A percentile compares a stretch with the other conserved stretches of the same genome.
Evolutionary conservation across 257 asterid species (phyloP).

Genomic region (Nicotiana paniculata): DNA sequence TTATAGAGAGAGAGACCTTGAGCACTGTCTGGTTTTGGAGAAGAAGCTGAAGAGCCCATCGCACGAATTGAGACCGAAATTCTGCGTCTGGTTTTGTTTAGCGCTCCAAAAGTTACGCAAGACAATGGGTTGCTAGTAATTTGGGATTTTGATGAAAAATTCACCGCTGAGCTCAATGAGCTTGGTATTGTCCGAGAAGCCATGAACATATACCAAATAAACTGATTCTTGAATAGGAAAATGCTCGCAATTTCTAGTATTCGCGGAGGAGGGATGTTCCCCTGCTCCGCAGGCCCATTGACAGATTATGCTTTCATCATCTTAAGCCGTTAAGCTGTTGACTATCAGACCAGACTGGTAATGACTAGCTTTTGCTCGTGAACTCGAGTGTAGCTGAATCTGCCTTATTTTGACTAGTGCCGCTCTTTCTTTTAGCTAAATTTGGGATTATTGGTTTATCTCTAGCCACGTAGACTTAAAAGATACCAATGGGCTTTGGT

Average conservation of each 20-base stretch:
- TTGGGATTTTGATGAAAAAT: constrained; percentile 33
- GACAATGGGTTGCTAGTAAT: constrained; percentile 5
- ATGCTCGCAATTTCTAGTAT: background rate
- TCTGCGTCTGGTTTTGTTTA: background rate
- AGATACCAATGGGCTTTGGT: background rate
- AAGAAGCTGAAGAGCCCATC: constrained; percentile 81
- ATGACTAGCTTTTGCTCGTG: background rate
- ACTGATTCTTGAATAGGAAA: background rate
- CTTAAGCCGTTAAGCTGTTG: background rate
- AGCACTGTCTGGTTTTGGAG: constrained; percentile 52
- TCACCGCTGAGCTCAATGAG: constrained; percentile 17
- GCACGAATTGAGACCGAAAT: constrained; percentile 38
- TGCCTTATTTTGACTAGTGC: constrained; percentile 12
- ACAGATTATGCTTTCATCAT: background rate
- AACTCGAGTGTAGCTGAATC: background rate
- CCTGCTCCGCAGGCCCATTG: background rate
- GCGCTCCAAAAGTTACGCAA: constrained; percentile 21
- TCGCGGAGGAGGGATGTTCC: background rate
- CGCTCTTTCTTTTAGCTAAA: background rate
- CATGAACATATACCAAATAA: constrained; percentile 24
- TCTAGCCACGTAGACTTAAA: constrained; percentile 17
- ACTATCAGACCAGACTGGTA: background rate
- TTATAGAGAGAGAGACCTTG: constrained; percentile 39
- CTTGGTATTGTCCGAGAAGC: constrained; percentile 27
- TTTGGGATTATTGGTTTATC: constrained; percentile 5